phyloP scores from a whole-genome alignment of 2,329 filamentous ascomycete genomes.

The Apiospora marii region DNA sequence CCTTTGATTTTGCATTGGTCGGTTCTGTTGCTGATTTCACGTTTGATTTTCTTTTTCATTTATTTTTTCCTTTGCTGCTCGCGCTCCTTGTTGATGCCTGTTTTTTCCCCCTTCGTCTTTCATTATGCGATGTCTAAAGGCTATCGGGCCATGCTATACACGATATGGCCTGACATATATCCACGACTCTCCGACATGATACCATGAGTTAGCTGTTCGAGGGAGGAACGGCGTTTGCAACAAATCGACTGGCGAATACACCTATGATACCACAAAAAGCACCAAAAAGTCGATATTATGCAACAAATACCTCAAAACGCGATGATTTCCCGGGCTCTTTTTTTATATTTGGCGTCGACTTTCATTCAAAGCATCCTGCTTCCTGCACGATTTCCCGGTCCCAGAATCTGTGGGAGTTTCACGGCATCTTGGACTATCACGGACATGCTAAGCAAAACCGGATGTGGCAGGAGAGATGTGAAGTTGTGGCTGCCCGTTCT shows the following conservation, averaged over 20 bases:
- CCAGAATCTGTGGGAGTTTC: neutral
- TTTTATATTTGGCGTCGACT: constrained; percentile 12
- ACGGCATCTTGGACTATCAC: neutral
- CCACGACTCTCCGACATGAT: constrained; percentile 44
- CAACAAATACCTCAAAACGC: constrained; percentile 21
- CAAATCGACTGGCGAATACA: constrained; percentile 40
- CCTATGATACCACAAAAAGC: constrained; percentile 45
- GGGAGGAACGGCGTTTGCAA: constrained; percentile 42
- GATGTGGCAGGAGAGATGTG: neutral
- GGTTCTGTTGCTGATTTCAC: constrained; percentile 47
- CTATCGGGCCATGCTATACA: constrained; percentile 37
- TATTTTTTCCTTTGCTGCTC: constrained; percentile 36
- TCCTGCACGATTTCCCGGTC: neutral
- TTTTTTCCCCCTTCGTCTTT: neutral
- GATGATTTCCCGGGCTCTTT: constrained; percentile 7
- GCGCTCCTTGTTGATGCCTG: constrained; percentile 28
- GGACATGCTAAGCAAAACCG: neutral
- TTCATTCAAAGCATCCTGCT: neutral
- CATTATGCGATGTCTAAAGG: constrained; percentile 25
- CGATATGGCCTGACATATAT: constrained; percentile 43
- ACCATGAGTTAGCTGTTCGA: constrained; percentile 41
- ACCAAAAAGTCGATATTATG: constrained; percentile 30
- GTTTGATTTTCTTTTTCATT: constrained; percentile 34
- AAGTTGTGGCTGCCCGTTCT: neutral
- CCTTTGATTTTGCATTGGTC: constrained; percentile 53